Evolutionary conservation across 495 filamentous ascomycete species (phyloP).

Genomic region (Wilcoxina mikolae): DNA sequence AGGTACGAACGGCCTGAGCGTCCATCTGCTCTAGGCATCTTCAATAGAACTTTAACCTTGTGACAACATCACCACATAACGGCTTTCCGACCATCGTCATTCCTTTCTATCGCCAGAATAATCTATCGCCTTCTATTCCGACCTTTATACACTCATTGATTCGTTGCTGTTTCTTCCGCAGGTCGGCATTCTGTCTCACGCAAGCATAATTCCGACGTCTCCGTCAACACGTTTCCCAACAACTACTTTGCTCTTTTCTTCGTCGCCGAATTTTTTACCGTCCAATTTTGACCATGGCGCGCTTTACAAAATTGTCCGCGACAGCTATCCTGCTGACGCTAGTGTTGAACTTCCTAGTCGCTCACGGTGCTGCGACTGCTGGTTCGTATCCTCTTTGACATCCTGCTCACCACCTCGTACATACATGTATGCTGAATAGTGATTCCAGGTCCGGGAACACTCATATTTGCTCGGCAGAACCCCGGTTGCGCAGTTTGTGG

Average conservation of each 20-base stretch:
- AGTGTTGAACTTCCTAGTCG: not conserved
- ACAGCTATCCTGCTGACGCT: not conserved
- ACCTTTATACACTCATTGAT: not conserved
- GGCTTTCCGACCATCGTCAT: not conserved
- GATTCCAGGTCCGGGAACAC: slow-evolving; percentile 14
- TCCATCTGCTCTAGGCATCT: not conserved
- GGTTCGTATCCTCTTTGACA: not conserved
- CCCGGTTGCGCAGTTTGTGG: slow-evolving; percentile 15
- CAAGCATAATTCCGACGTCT: no score
- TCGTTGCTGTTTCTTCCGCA: not conserved
- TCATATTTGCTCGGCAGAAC: slow-evolving; percentile 22
- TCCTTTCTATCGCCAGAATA: not conserved
- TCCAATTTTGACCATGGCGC: not conserved
- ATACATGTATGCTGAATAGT: no score
- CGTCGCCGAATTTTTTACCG: not conserved
- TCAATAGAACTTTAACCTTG: not conserved
- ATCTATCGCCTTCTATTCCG: not conserved
- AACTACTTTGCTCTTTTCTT: no score
- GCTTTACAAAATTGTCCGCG: not conserved
- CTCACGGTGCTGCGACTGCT: not conserved
- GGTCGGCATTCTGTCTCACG: no score
- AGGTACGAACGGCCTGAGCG: not conserved
- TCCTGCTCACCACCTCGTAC: not conserved
- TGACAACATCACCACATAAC: not conserved
- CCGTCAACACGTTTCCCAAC: no score